Evolutionary conservation across 345 rosid genomes (phyloP), one percentile per base, ranked within the genome.

Genomic region (Eutrema japonicum): DNA sequence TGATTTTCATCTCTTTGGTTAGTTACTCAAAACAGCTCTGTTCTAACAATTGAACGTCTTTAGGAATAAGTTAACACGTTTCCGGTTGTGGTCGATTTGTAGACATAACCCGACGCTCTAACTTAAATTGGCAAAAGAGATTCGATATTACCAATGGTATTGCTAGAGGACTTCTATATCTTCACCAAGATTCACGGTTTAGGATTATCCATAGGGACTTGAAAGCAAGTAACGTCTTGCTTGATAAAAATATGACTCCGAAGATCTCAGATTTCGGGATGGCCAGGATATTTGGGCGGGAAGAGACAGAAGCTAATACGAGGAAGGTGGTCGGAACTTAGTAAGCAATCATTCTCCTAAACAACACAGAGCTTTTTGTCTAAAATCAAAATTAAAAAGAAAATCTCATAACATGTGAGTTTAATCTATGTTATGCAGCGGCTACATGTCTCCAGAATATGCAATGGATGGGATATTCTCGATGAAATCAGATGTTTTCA

Each of bases 201-300:
- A 81, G 85, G 70, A 88, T 92, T 48, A 87, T 92, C 81, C 95
- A 92, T 50, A 85, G 95, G 0, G 96, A 92, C 53, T 89, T 92
- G 57, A 92, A 92, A 76, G 95, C 98, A 7, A 87, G 98, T 78
- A 92, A 92, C 46, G 75, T 92, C 46, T 85, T 92, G 61, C 95
- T 92, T 1, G 98, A 88, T 16, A 90, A 87, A 33, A 87, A 87
- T 68, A 89, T 93, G 98, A 67, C 78, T 36, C 96, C 96, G 0
- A 92, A 92, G 83, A 90, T 92, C 6, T 91, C 96, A 12, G 98
- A 92, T 82, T 92, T 92, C 8, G 95, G 96, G 66, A 84, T 92
- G 98, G 98, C 94, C 16, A 92, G 96, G 30, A 93, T 92, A 49
- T 88, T 87, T 70, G 90, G 91, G 0, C 89, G 85, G 78, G 94